These are phyloP conservation scores for Fraxinus sp. DNA, from an alignment of 305 asterid species.

Conservation along the genomic window DNA sequence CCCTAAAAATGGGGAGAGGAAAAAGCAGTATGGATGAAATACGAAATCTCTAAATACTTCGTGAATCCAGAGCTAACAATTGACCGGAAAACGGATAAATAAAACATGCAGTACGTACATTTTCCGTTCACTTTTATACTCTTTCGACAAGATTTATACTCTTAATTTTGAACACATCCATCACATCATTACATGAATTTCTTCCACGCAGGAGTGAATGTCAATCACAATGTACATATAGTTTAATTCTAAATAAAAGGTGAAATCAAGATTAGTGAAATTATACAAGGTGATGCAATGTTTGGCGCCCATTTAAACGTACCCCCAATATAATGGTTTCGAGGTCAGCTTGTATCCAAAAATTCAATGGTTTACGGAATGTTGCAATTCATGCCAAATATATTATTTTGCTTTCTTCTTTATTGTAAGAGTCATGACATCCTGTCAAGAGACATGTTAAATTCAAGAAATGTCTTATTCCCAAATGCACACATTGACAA, in stretches of 20 bases:
- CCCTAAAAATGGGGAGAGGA: constrained; percentile 38
- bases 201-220: too few relatives aligned
- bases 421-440: not conserved
- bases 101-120: too few relatives aligned
- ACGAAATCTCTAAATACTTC: constrained; percentile 26
- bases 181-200: too few relatives aligned
- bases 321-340: not conserved
- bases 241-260: too few relatives aligned
- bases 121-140: too few relatives aligned
- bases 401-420: not conserved
- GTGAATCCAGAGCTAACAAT: constrained; percentile 40
- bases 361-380: not conserved
- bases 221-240: too few relatives aligned
- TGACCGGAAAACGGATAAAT: not conserved
- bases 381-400: not conserved
- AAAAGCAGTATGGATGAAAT: constrained; percentile 26
- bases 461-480: not conserved
- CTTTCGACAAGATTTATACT: too few relatives aligned
- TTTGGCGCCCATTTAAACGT: not conserved
- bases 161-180: too few relatives aligned
- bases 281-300: not conserved
- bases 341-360: too few relatives aligned
- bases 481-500: not conserved
- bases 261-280: not conserved
- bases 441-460: not conserved